Base-by-base conservation (phyloP, 257 asterid genomes). In the Sherardia arvensis region DNA sequence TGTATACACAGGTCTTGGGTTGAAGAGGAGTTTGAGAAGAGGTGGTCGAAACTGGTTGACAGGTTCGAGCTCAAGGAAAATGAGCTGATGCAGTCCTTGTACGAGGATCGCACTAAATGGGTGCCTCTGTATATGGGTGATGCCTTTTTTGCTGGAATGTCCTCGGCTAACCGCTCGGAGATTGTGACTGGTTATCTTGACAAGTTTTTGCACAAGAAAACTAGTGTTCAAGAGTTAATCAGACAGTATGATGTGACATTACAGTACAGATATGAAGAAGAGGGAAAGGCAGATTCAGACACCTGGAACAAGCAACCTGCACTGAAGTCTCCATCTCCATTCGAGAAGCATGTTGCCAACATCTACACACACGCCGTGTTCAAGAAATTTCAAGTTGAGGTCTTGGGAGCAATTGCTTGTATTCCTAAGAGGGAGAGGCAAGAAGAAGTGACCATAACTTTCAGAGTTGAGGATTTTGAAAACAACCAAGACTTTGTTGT, bases 381-480 rank as follows among this genome's bases (percentile, higher is more conserved):
- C 64, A 83, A 78, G 82, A 89, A 79, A 77, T 92, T 89, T 76
- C 96, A 92, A 75, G 69, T 79, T 32, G 97, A 92, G 78, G 96
- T 90, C 38, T 73, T 92, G 87, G 97, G 96, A 69, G 97, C 94
- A 10, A 95, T 84, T 53, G 99, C 96, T 66, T 92, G 99, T 80
- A 79, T 77, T 40, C 99, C 96, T 40, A 89, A 77, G 85, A 78
- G 71, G 66, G 91, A 79, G 75, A 84, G 66, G 73, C 84, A 78
- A 71, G 85, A 83, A 23, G 95, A 78, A 65, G 65, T 70, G 57
- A 73, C 70, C 10, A 29, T 78, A 51, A 83, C 83, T 54, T 92
- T 72, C 66, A 87, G 78, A 74, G 95, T 92, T 68, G 81, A 85
- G 71, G 99, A 92, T 81, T 87, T 78, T 66, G 95, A 89, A 66